These are phyloP conservation scores for Fusarium albidum DNA, from an alignment of 2,329 filamentous ascomycete genomes.

Conservation along the genomic window DNA sequence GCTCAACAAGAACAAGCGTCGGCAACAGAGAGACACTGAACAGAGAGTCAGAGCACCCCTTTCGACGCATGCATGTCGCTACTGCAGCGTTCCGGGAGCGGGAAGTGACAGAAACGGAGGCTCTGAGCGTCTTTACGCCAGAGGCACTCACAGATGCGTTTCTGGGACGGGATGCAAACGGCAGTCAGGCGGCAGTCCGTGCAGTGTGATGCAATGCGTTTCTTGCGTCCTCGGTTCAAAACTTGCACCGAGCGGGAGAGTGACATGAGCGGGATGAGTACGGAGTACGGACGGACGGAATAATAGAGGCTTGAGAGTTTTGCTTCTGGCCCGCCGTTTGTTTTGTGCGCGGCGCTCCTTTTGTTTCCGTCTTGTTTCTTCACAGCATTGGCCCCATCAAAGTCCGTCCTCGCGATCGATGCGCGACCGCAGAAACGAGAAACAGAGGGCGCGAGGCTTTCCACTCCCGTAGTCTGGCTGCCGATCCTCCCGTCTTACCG, in stretches of 20 bases:
- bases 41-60: constrained; percentile 12
- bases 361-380: constrained; percentile 10
- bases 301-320: constrained; percentile 16
- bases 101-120: constrained; percentile 32
- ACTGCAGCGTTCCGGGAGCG: constrained; percentile 34
- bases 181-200: constrained; percentile 26
- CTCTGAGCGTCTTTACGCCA: constrained; percentile 24
- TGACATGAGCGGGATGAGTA: constrained; percentile 7
- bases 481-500: constrained; percentile 26
- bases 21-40: not conserved
- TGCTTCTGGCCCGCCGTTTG: constrained; percentile 4
- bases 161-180: constrained; percentile 20
- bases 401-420: constrained; percentile 6
- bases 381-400: constrained; percentile 21
- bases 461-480: constrained; percentile 22
- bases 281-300: too few species aligned
- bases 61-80: constrained; percentile 32
- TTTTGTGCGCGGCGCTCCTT: constrained; percentile 8
- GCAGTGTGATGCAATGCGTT: constrained; percentile 18
- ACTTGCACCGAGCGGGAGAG: constrained; percentile 27
- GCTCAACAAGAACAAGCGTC: not conserved
- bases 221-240: constrained; percentile 12
- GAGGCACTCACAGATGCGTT: constrained; percentile 14
- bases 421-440: not conserved
- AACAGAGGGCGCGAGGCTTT: constrained; percentile 24